A percentile compares a stretch with the other conserved stretches of the same genome.
These are phyloP conservation scores for Astrothelium subdiscretum DNA, from an alignment of 495 filamentous ascomycete genomes.

Conservation along the genomic window DNA sequence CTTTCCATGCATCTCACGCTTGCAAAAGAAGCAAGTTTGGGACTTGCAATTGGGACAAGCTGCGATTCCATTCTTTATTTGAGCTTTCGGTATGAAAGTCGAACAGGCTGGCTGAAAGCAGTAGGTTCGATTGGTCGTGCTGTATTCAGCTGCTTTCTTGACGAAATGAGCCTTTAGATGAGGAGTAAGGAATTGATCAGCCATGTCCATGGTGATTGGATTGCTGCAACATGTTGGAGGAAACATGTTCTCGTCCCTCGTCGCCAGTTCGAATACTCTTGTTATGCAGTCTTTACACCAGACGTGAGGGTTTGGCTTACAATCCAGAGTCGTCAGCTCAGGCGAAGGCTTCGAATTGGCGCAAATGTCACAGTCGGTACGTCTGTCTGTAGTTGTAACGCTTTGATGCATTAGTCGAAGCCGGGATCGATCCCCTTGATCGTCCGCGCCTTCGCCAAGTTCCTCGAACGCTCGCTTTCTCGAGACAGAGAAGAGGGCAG, in stretches of 20 bases:
- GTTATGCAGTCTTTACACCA: conserved; percentile 39
- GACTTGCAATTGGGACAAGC: conserved; percentile 3
- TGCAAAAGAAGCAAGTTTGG: conserved; percentile 10
- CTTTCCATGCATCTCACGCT: conserved; percentile 1
- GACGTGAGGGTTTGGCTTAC: conserved; percentile 19
- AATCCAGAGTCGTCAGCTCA: background rate
- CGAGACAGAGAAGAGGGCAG: background rate
- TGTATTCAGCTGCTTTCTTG: conserved; percentile 6
- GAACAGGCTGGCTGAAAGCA: conserved; percentile 8
- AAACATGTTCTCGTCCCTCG: conserved; percentile 38
- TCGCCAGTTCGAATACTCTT: conserved; percentile 29
- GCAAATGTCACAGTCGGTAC: background rate
- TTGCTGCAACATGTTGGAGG: conserved; percentile 42
- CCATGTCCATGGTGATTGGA: conserved; percentile 27
- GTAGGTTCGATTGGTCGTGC: conserved; percentile 9
- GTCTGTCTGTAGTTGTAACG: background rate
- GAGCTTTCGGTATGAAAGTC: conserved; percentile 10
- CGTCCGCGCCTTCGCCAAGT: background rate
- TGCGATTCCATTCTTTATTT: conserved; percentile 16
- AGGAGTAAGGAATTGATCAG: conserved; percentile 9
- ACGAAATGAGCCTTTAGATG: conserved; percentile 1
- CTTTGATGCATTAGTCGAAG: background rate
- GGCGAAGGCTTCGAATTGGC: background rate
- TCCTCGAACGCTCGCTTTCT: background rate
- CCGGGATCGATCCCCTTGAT: background rate